Base-by-base conservation (phyloP, 345 rosid species). In the Lepidium aucheri region DNA sequence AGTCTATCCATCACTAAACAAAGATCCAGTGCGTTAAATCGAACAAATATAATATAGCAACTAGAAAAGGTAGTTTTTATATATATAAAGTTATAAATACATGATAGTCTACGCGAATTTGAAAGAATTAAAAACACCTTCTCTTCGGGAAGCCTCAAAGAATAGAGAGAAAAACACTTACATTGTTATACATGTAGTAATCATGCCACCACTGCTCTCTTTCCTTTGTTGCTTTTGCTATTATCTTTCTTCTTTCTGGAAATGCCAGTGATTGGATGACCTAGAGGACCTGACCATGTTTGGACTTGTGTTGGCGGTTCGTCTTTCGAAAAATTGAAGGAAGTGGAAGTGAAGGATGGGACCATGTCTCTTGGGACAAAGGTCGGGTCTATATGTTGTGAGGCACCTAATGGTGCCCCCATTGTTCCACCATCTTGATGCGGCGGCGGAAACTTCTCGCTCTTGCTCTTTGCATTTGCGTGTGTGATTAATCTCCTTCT, bases 281-380 rank as follows among this genome's bases (percentile, higher is more conserved):
- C 82, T 80, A 93, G 64, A n/a, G 98, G 98, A 35, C 98, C 98
- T 3, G 98, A 93, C 98, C 98, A 93, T 3, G 96, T 82, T 68
- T 87, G 94, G 26, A 87, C 73, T 22, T 88, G 82, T 18, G 85
- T 81, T 3, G 77, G 77, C 0, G 77, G 68, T 7, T 73, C 77
- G 16, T 74, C 78, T 75, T 90, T 93, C 0, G 89, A 74, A 74
- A 73, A 83, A 42, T 82, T 81, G 78, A 86, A 88, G 63, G 83
- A 84, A 22, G 81, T 86, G 33, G 98, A 77, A 60, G 85, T 90
- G 77, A 85, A 93, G 0, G 97, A 82, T 11, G 69, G 50, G 41
- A 35, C 65, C 64, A 74, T 68, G 52, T 68, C 78, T 26, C 64
- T 65, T 14, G 77, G 73, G 17, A 86, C 78, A 15, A 82, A 91